Evolutionary conservation across 2,329 filamentous ascomycete species (phyloP).

Genomic region (Stemphylium beticola): DNA sequence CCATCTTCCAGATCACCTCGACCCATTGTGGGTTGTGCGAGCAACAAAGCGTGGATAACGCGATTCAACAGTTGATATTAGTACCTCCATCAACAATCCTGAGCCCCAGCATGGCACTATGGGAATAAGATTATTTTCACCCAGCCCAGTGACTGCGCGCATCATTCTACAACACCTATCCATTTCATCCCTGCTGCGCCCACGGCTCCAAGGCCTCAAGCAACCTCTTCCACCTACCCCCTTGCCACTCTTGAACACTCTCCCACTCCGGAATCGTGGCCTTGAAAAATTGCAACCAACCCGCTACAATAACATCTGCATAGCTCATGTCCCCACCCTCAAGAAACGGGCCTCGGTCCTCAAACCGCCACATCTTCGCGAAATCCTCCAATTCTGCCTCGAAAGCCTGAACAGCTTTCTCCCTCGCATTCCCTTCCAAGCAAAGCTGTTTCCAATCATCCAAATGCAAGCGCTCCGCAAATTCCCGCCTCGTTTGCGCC

Average conservation of each 20-base stretch:
- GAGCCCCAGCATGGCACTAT: too few relatives aligned
- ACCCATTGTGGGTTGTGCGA: constrained; percentile 38
- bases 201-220: not conserved
- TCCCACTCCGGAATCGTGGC: constrained; percentile 58
- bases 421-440: constrained; percentile 47
- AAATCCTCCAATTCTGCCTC: constrained; percentile 51
- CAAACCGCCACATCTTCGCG: constrained; percentile 49
- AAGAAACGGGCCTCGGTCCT: constrained; percentile 56
- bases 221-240: constrained; percentile 55
- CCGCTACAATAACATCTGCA: constrained; percentile 64
- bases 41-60: constrained; percentile 20
- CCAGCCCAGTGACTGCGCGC: too few relatives aligned
- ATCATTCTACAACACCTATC: not conserved
- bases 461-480: constrained; percentile 54
- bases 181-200: not conserved
- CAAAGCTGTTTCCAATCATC: constrained; percentile 53
- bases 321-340: constrained; percentile 55
- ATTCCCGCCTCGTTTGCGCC: constrained; percentile 54
- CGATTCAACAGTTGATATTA: not conserved
- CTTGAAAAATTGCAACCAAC: constrained; percentile 59
- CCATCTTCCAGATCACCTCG: constrained; percentile 25
- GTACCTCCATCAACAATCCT: not conserved
- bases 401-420: constrained; percentile 50
- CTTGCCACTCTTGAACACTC: constrained; percentile 56
- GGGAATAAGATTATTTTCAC: not conserved